These are phyloP conservation scores for Astraeus odoratus DNA, from an alignment of 768 basidiomycete species.

Conservation along the genomic window DNA sequence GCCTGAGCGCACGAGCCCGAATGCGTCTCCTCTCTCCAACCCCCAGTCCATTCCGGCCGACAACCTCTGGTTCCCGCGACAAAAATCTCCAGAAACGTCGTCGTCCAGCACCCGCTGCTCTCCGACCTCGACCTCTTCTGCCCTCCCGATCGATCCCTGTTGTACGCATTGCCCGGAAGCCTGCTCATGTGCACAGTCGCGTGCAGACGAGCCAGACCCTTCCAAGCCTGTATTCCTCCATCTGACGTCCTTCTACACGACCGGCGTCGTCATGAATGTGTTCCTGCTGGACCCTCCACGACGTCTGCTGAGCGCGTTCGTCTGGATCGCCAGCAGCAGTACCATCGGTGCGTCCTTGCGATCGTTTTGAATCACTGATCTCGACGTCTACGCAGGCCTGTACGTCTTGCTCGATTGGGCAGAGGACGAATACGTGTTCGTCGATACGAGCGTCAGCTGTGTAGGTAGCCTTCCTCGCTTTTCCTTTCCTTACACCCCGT, in stretches of 20 bases:
- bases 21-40: conserved; percentile 11
- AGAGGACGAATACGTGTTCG: conserved; percentile 57
- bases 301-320: conserved; percentile 57
- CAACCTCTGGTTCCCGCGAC: too few species aligned
- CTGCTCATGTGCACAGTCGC: background rate
- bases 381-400: conserved; percentile 37
- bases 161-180: conserved; percentile 14
- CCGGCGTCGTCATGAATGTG: conserved; percentile 70
- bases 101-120: conserved; percentile 12
- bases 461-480: conserved; percentile 38
- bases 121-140: conserved; percentile 15
- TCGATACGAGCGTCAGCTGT: conserved; percentile 69
- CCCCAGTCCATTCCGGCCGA: conserved; percentile 10
- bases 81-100: too few species aligned
- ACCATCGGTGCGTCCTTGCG: conserved; percentile 21
- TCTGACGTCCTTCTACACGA: conserved; percentile 57
- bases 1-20: conserved; percentile 26
- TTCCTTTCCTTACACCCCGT: background rate
- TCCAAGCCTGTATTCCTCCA: conserved; percentile 45
- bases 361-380: background rate
- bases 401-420: conserved; percentile 65
- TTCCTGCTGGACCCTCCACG: conserved; percentile 63
- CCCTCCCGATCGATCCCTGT: conserved; percentile 16
- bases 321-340: conserved; percentile 49
- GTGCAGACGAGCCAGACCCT: conserved; percentile 2